These are phyloP conservation scores for Nakazawaea sp. DNA, from an alignment of 805 yeast genomes.

Conservation along the genomic window DNA sequence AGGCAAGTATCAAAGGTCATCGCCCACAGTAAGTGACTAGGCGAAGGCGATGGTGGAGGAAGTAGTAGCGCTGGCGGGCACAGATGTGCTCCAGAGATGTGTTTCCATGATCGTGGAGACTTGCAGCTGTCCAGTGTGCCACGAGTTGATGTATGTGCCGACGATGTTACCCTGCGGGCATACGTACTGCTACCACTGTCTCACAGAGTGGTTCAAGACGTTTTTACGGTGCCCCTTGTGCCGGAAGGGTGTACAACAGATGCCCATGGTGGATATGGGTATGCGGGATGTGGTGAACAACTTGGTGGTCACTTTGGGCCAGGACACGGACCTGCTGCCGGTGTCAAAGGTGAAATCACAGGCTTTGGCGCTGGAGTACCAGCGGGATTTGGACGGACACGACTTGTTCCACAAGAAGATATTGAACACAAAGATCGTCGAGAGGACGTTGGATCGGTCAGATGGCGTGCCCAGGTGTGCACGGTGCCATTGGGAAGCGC, in stretches of 20 bases:
- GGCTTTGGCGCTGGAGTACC: constrained; percentile 19
- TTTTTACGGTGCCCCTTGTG: constrained; percentile 67
- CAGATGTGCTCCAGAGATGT: too few species aligned
- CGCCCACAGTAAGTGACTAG: too few species aligned
- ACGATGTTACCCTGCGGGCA: constrained; percentile 65
- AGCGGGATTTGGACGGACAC: constrained; percentile 29
- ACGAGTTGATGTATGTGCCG: constrained; percentile 63
- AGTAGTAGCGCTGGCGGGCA: too few species aligned
- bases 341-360: constrained; percentile 9
- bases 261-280: constrained; percentile 48
- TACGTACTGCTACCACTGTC: constrained; percentile 62
- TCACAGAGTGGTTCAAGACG: constrained; percentile 54
- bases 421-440: constrained; percentile 35
- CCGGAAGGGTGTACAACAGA: constrained; percentile 36
- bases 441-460: constrained; percentile 49
- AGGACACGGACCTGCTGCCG: too few species aligned
- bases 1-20: too few species aligned
- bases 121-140: constrained; percentile 58
- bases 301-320: constrained; percentile 29
- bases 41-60: too few species aligned
- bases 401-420: constrained; percentile 44
- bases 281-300: constrained; percentile 39
- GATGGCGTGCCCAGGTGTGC: constrained; percentile 75
- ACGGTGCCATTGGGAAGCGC: constrained; percentile 75
- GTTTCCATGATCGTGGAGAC: too few species aligned